Percentiles rank a stretch among this genome's conserved stretches.
phyloP scores from a whole-genome alignment of 345 rosid genomes.

The Clarkia xantiana region DNA sequence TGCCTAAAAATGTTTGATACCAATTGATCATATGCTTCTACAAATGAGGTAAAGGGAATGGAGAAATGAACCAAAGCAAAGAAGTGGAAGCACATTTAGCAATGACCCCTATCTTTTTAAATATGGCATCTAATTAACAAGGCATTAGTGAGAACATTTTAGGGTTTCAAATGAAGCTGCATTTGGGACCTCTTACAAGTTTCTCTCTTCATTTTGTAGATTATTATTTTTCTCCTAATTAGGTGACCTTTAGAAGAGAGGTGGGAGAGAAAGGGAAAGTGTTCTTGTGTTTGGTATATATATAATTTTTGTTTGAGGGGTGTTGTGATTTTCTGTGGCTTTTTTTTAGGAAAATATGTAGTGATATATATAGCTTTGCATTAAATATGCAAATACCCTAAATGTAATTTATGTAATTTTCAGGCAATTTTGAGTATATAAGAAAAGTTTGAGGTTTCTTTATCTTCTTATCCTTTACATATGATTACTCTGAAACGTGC shows the following conservation, averaged over 20 bases:
- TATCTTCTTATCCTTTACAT: too few species aligned
- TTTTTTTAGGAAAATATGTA: too few species aligned
- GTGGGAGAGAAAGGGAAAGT: background rate
- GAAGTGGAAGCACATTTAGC: background rate
- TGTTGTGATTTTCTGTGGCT: too few species aligned
- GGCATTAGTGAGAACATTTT: background rate
- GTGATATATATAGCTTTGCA: too few species aligned
- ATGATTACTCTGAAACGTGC: too few species aligned
- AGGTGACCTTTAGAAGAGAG: constrained; percentile 21
- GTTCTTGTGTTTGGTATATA: too few species aligned
- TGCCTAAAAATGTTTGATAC: constrained; percentile 6
- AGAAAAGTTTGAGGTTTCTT: too few species aligned
- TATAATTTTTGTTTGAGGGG: too few species aligned
- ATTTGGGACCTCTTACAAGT: constrained; percentile 15
- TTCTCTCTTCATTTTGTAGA: constrained; percentile 30
- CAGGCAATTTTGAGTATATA: too few species aligned
- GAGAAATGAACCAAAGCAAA: background rate
- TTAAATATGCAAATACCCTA: too few species aligned
- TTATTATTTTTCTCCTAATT: constrained; percentile 30
- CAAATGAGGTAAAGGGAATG: constrained; percentile 8
- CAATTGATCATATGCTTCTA: constrained; percentile 13
- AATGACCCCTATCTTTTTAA: background rate
- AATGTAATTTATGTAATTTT: too few species aligned
- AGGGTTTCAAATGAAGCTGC: too few species aligned
- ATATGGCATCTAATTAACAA: background rate